Conservation (phyloP, 2,329 filamentous ascomycete species). For the Neonectria neomacrospora region DNA sequence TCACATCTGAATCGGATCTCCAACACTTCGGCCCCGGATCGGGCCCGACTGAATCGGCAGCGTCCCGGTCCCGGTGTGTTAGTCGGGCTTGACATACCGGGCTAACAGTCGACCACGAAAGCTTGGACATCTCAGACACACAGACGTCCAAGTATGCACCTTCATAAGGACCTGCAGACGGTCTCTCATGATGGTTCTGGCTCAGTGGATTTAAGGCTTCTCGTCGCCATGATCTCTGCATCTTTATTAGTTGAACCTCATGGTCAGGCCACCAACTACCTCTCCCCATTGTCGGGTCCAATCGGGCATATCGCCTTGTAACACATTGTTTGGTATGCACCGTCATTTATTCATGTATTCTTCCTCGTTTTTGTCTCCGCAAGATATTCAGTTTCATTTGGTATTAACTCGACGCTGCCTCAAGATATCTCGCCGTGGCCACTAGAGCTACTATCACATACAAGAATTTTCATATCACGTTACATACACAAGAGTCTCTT, state of each 20-base stretch:
- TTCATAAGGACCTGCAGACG: neutral
- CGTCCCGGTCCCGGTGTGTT: neutral
- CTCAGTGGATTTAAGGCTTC: too few relatives aligned
- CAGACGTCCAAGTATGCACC: neutral
- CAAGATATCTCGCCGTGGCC: neutral
- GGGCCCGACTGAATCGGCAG: neutral
- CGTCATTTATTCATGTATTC: neutral
- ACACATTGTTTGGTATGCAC: too few relatives aligned
- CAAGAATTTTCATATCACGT: slow-evolving; percentile 20
- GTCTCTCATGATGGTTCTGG: neutral
- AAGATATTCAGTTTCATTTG: neutral
- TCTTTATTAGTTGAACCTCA: too few relatives aligned
- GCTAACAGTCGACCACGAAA: neutral
- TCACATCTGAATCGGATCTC: slow-evolving; percentile 23
- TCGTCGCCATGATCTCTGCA: too few relatives aligned
- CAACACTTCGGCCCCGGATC: slow-evolving; percentile 17
- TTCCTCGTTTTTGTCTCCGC: neutral
- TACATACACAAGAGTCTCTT: neutral
- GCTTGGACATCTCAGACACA: neutral
- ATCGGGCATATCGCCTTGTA: too few relatives aligned
- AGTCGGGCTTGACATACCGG: neutral
- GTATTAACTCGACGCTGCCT: neutral
- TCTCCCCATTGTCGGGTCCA: too few relatives aligned
- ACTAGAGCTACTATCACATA: neutral
- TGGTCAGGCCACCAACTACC: too few relatives aligned